A percentile compares a stretch with the other conserved stretches of the same genome.
These are phyloP conservation scores for Ceratobasidium sp. DNA, from an alignment of 1,284 basidiomycete genomes.

Conservation along the genomic window DNA sequence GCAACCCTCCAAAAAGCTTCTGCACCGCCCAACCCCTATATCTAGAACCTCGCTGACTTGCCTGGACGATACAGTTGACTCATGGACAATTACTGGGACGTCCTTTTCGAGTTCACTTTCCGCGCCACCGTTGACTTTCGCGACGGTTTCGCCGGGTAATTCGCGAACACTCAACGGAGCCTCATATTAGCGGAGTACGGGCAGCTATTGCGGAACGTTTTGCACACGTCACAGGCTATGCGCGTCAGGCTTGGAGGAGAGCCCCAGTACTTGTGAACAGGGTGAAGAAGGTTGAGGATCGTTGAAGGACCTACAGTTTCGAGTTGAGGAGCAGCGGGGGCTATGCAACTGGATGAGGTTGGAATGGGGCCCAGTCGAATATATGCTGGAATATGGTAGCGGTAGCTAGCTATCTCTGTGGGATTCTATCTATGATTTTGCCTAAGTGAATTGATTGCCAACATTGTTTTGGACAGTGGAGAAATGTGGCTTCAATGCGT, in stretches of 20 bases:
- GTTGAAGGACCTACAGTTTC: background rate
- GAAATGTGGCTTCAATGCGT: no score
- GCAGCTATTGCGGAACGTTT: background rate
- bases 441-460: no score
- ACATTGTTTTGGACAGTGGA: no score
- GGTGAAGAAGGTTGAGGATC: slow-evolving; percentile 26
- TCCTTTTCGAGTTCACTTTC: slow-evolving; percentile 29
- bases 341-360: background rate
- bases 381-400: background rate
- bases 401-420: no score
- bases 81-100: slow-evolving; percentile 20
- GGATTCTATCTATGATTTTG: no score
- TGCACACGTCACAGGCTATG: slow-evolving; percentile 10
- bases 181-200: slow-evolving; percentile 22
- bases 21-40: background rate
- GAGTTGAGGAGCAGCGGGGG: slow-evolving; percentile 18
- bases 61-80: background rate
- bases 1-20: background rate
- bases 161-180: slow-evolving; percentile 15
- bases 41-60: background rate
- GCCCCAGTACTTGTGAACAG: background rate
- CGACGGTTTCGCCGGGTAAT: slow-evolving; percentile 13
- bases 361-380: no score
- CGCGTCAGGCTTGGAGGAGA: background rate
- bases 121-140: slow-evolving; percentile 22